Conservation (phyloP, 345 rosid genomes). For the Arabidopsis arenosa region DNA sequence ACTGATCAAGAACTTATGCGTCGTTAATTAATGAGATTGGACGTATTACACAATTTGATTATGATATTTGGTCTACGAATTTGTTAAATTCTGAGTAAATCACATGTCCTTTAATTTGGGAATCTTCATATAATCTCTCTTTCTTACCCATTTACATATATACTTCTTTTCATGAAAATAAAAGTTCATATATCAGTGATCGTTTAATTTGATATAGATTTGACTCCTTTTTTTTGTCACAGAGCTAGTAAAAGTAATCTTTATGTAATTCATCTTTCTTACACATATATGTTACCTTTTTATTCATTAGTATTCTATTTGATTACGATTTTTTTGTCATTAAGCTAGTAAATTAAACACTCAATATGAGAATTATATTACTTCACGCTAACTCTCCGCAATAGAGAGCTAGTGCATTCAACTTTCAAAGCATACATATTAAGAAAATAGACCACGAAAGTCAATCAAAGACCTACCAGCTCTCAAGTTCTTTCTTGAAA, state of each 20-base stretch:
- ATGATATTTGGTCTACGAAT: conserved; percentile 18
- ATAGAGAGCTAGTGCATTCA: neutral
- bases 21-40: conserved; percentile 32
- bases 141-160: conserved; percentile 19
- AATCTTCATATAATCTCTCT: conserved; percentile 23
- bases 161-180: neutral
- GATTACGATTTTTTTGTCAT: conserved; percentile 27
- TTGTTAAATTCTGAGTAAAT: conserved; percentile 20
- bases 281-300: neutral
- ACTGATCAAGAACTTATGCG: conserved; percentile 13
- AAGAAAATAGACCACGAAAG: conserved; percentile 1
- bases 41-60: conserved; percentile 32
- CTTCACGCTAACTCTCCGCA: conserved; percentile 14
- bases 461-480: conserved; percentile 26
- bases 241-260: conserved; percentile 37
- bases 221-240: conserved; percentile 25
- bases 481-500: conserved; percentile 14
- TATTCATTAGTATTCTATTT: conserved; percentile 3
- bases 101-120: conserved; percentile 9
- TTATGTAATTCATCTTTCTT: conserved; percentile 22
- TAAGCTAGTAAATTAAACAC: conserved; percentile 19
- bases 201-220: conserved; percentile 17
- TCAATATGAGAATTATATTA: neutral
- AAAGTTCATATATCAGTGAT: neutral
- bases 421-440: neutral